Evolutionary conservation across 108 stramenopile species (phyloP).

Genomic region (Cyclotella atomus): DNA sequence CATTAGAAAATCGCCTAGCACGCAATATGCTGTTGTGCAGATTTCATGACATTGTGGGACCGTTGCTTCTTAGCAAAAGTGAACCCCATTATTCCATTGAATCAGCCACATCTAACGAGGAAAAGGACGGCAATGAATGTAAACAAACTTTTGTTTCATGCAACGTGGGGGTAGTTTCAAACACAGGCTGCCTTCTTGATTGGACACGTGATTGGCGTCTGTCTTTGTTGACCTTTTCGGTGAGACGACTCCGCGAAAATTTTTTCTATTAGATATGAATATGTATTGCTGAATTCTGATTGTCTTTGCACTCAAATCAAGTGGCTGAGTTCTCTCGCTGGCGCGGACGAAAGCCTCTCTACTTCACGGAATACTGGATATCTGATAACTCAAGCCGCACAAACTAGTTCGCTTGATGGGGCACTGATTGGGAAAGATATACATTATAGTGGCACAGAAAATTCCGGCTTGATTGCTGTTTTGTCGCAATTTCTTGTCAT

Average conservation of each 20-base stretch:
- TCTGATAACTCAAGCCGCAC: conserved; percentile 67
- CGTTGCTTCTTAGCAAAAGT: conserved; percentile 79
- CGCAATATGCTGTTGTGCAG: conserved; percentile 73
- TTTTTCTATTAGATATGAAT: not conserved
- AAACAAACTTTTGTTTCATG: not conserved
- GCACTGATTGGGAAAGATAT: conserved; percentile 33
- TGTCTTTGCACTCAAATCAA: not conserved
- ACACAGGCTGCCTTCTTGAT: conserved; percentile 21
- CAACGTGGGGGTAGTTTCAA: conserved; percentile 12
- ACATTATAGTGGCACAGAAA: not conserved
- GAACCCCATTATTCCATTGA: conserved; percentile 37
- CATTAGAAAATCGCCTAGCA: conserved; percentile 70
- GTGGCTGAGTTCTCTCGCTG: conserved; percentile 80
- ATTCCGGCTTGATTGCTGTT: conserved; percentile 8
- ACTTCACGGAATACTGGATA: conserved; percentile 65
- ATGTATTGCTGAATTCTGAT: not conserved
- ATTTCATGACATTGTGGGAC: conserved; percentile 85
- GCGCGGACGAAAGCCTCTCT: conserved; percentile 65
- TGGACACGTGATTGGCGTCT: conserved; percentile 85
- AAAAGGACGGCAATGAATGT: conserved; percentile 14
- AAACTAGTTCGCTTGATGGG: conserved; percentile 71
- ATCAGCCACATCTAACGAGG: not conserved
- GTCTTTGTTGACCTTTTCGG: conserved; percentile 63
- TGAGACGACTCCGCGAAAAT: conserved; percentile 18
- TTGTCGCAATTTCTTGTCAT: conserved; percentile 41